Evolutionary conservation across 305 asterid genomes (phyloP), one percentile per base, ranked within the genome.

Genomic region (Coffea humblotiana): DNA sequence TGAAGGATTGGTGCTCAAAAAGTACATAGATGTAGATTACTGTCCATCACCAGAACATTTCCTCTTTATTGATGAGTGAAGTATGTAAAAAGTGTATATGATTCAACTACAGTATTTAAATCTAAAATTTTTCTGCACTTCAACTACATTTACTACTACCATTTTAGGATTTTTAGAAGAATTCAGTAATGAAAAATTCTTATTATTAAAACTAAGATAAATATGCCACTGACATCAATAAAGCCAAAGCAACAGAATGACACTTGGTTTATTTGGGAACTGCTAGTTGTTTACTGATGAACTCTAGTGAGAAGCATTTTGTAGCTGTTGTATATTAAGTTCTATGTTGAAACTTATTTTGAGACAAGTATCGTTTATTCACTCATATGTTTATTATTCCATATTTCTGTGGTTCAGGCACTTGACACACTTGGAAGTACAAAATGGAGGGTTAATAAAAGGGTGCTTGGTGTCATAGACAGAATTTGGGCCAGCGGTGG

Each of bases 401-500:
- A 37, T 37, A 37, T 78, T 75, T 83, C 64, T 79, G 76, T 87
- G 43, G 71, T 71, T 37, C 83, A 96, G 99, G 98, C 99, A 74
- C 83, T 96, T 85, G 90, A 96, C 88, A 94, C 98, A 67, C 98
- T 96, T 85, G 99, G 99, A 86, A 88, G 85, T 85, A 92, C 97
- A 78, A 90, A 86, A 85, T 96, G 99, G 99, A 92, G 99, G 87
- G 92, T 96, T 79, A 96, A 94, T 83, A 92, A 92, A 88, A 89
- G 91, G 85, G 92, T 96, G 72, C 97, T 96, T 74, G 69, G 86
- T 83, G 84, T 92, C 77, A 82, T 96, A 84, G 98, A 96, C 80
- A 86, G 92, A 83, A 91, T 96, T 84, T 96, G 99, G 99, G 93
- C 98, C 60, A 86, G 85, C 85, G 99, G 99, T 82, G 98, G 99